A percentile compares a stretch with the other conserved stretches of the same genome.
These are phyloP conservation scores for Backusella liffmaniae DNA, from an alignment of 192 early-diverging fungal species.

Conservation along the genomic window DNA sequence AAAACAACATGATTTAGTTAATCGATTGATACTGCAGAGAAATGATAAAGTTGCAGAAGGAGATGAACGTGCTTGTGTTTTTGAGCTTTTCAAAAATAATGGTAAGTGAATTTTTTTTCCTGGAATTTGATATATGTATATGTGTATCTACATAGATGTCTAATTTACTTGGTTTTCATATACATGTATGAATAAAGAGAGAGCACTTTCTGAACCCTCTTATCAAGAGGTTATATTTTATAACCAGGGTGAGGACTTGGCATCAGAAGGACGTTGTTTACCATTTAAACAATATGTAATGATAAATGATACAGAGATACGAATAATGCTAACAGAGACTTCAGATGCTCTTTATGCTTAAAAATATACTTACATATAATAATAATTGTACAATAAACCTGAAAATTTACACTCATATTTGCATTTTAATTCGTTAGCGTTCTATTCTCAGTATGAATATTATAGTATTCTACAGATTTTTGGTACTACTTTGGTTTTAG, in stretches of 20 bases:
- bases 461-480: too few relatives aligned
- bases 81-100: constrained; percentile 55
- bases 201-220: constrained; percentile 48
- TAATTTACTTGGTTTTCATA: neutral
- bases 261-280: constrained; percentile 10
- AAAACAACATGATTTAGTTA: constrained; percentile 55
- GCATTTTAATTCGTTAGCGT: neutral
- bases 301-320: constrained; percentile 47
- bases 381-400: neutral
- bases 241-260: constrained; percentile 18
- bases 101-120: constrained; percentile 28
- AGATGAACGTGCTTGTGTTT: constrained; percentile 54
- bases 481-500: too few relatives aligned
- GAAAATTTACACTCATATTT: neutral
- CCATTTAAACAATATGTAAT: constrained; percentile 47
- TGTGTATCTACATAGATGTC: neutral
- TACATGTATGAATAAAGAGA: constrained; percentile 32
- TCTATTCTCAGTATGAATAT: neutral
- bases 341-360: constrained; percentile 35
- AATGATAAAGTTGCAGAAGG: constrained; percentile 47
- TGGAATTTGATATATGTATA: neutral
- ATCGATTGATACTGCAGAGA: constrained; percentile 42
- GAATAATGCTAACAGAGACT: constrained; percentile 42
- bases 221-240: constrained; percentile 56
- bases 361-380: neutral